Base-by-base conservation (phyloP, 371 early-diverging fungal genomes). In the Mortierella sp. region DNA sequence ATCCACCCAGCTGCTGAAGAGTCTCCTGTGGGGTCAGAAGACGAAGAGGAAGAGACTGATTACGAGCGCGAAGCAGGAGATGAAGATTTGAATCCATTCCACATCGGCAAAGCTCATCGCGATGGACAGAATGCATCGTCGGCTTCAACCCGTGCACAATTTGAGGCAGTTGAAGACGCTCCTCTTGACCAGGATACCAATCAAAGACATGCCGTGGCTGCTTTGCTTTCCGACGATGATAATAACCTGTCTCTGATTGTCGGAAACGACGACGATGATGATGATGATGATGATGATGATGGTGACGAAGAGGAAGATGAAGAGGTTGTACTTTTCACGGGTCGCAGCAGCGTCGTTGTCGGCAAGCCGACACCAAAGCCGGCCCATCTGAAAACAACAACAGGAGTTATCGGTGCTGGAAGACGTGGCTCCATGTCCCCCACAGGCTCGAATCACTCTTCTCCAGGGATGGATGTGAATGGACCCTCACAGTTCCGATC, bases 341-440 rank as follows among this genome's bases (percentile, higher is more conserved):
- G 81, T 35, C 75, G 81, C 43, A 75, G 72, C 61, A 81, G 54
- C 47, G 51, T 59, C n/a, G 54, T 66, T 8, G 57, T 76, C 1
- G 73, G 73, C 26, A 75, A 70, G 49, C 76, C 81, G 6, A 81
- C 81, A 0, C 76, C 81, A 11, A 60, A 54, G n/a, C 81, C 76
- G 14, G 76, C 81, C 12, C 81, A 81, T 52, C 26, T 81, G 66
- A 81, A 68, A 64, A 75, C 72, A 30, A 54, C 47, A 18, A 81
- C 76, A 14, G 81, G 81, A 6, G 81, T 81, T 37, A 81, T 81
- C 68, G 81, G 81, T 28, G 73, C 72, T 37, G 76, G 76, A 65
- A 55, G 81, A 49, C 72, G 81, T 16, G 65, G 67, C 0, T 81
- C 81, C 1, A 68, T 68, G 62, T 75, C 81, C 4, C 76, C 81